Conservation (phyloP, 2,329 filamentous ascomycete species). For the Monosporascus sp. region DNA sequence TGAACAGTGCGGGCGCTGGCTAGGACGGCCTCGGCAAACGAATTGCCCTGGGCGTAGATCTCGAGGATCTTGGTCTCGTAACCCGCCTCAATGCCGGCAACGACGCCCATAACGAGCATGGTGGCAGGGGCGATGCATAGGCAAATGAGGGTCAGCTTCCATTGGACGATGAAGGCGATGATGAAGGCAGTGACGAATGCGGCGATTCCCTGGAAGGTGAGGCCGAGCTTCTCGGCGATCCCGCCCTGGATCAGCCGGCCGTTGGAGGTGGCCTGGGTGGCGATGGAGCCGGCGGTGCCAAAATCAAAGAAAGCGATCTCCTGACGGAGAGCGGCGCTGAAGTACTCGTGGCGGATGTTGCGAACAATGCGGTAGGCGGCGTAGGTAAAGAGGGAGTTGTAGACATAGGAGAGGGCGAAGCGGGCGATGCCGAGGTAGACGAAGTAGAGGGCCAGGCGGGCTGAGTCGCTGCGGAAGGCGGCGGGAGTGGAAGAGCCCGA, state of each 20-base stretch:
- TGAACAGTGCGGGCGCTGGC: conserved; percentile 35
- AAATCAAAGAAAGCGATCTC: conserved; percentile 36
- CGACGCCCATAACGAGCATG: conserved; percentile 32
- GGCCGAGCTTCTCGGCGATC: conserved; percentile 34
- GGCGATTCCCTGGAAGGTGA: conserved; percentile 33
- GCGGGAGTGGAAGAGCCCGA: conserved; percentile 17
- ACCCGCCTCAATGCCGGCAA: conserved; percentile 26
- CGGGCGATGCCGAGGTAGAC: too few relatives aligned
- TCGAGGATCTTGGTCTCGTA: conserved; percentile 7
- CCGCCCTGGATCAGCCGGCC: conserved; percentile 35
- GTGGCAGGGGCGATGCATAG: conserved; percentile 11
- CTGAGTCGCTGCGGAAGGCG: conserved; percentile 25
- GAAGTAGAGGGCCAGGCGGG: conserved; percentile 2
- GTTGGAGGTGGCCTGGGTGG: conserved; percentile 36
- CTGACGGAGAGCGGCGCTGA: conserved; percentile 36
- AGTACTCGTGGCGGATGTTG: conserved; percentile 22
- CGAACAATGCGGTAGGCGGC: conserved; percentile 38
- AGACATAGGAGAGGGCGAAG: conserved; percentile 15
- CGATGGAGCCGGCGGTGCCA: conserved; percentile 22
- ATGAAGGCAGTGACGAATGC: conserved; percentile 35
- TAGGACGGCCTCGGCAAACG: conserved; percentile 32
- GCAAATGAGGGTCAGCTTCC: conserved; percentile 38
- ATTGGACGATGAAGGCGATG: conserved; percentile 34
- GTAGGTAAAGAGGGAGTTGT: conserved; percentile 31
- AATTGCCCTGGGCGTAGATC: conserved; percentile 28